These are phyloP conservation scores for Allantophomopsis lycopodina DNA, from an alignment of 2,329 filamentous ascomycete species.

Conservation along the genomic window DNA sequence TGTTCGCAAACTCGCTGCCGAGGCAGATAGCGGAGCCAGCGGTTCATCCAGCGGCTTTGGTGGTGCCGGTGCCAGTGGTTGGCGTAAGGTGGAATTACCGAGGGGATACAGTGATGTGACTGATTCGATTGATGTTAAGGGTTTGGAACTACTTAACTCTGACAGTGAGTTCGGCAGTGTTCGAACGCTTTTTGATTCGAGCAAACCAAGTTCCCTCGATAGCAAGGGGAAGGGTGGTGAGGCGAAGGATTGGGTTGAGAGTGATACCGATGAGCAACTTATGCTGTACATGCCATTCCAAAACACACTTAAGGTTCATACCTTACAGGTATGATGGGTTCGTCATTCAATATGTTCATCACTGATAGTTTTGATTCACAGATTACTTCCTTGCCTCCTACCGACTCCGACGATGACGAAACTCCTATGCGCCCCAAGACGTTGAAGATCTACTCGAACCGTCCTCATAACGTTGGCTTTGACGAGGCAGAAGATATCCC, in stretches of 20 bases:
- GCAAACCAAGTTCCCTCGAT: slow-evolving; percentile 49
- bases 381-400: slow-evolving; percentile 67
- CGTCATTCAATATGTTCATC: background rate
- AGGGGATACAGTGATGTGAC: slow-evolving; percentile 77
- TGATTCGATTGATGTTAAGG: slow-evolving; percentile 63
- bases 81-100: slow-evolving; percentile 64
- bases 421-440: slow-evolving; percentile 68
- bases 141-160: slow-evolving; percentile 77
- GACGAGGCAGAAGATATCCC: slow-evolving; percentile 83
- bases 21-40: slow-evolving; percentile 33
- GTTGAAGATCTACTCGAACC: slow-evolving; percentile 79
- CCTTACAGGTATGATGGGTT: slow-evolving; percentile 40
- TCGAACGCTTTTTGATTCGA: slow-evolving; percentile 56
- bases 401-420: slow-evolving; percentile 54
- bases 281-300: slow-evolving; percentile 89
- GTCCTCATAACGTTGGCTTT: slow-evolving; percentile 82
- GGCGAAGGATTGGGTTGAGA: slow-evolving; percentile 77
- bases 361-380: slow-evolving; percentile 27
- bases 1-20: slow-evolving; percentile 55
- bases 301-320: slow-evolving; percentile 78
- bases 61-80: slow-evolving; percentile 29
- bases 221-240: slow-evolving; percentile 37
- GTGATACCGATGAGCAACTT: slow-evolving; percentile 92
- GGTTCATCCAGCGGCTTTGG: slow-evolving; percentile 15
- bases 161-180: slow-evolving; percentile 65